Evolutionary conservation across 352 stramenopile genomes (phyloP), one percentile per base, ranked within the genome.

Genomic region (Globisporangium spiculum): DNA sequence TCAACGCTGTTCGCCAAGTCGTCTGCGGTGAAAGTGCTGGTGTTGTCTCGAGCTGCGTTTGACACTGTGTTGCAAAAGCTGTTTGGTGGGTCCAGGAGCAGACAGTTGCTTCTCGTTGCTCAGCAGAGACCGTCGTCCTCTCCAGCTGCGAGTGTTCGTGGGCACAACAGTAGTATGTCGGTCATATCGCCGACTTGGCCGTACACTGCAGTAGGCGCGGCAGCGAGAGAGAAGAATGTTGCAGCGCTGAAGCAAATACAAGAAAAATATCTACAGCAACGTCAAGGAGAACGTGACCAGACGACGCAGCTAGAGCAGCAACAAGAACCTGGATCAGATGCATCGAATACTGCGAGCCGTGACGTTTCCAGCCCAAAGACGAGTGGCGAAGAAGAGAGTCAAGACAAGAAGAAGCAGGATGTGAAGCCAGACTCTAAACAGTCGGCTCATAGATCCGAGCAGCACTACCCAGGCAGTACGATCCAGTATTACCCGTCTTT

Each of bases 401-500:
- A 71, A 57, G 6, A 60, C 5, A 18, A 60, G 7, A 44, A 4
- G 54, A 60, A 41, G 27, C 18, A n/a, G 27, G 16, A 26, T 16
- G 18, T 12, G 7, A 41, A 60, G 18, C 16, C 18, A 2, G 44
- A 9, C 16, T 50, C 36, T 4, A 55, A n/a, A 14, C n/a, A 24
- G 10, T 22, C 10, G 4, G 9, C 10, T 0, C 54, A 56, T 41
- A 12, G 22, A 41, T 18, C 55, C 5, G 63, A 18, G 14, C 30
- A 56, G 7, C 34, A 58, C 18, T 44, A 57, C 16, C 14, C 24
- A 20, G 14, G 54, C 4, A 72, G 38, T 12, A 59, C 70, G 10
- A 77, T 79, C 34, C 77, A 81, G 57, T 53, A 84, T 32, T 84
- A 81, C 55, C 77, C 77, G 3, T 66, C 60, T 0, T 84, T 84